Percentiles rank a stretch among this genome's conserved stretches.
Conservation (phyloP, 176 grass and related monocot species). For the Musa itinerans region DNA sequence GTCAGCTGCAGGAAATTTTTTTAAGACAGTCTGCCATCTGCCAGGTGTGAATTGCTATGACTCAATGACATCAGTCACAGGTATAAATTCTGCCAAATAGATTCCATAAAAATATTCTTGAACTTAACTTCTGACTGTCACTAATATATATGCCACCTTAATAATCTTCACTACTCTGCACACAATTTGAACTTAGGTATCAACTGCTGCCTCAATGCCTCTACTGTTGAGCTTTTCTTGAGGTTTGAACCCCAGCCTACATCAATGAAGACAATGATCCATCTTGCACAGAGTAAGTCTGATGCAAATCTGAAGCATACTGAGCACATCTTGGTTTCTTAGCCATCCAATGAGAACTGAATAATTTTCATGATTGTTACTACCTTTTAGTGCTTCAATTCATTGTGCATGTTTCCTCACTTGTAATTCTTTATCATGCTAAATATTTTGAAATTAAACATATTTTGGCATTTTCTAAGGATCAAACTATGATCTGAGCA, state of each 20-base stretch:
- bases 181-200: slow-evolving; percentile 28
- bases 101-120: background rate
- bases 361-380: no score
- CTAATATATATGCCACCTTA: no score
- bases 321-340: background rate
- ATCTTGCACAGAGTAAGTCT: slow-evolving; percentile 73
- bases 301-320: background rate
- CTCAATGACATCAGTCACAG: slow-evolving; percentile 47
- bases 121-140: background rate
- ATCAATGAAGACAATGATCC: slow-evolving; percentile 71
- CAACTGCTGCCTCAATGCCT: slow-evolving; percentile 83
- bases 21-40: slow-evolving; percentile 39
- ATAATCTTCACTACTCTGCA: background rate
- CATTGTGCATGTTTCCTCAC: no score
- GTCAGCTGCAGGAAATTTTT: slow-evolving; percentile 30
- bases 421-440: no score
- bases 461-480: no score
- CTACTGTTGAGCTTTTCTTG: slow-evolving; percentile 54
- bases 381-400: no score
- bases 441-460: no score
- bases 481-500: no score
- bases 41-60: slow-evolving; percentile 57
- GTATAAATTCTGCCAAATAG: slow-evolving; percentile 10
- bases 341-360: background rate
- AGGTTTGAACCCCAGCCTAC: slow-evolving; percentile 81